These are phyloP conservation scores for Taxillus chinensis DNA, from an alignment of 164 flowering plant species.

Conservation along the genomic window DNA sequence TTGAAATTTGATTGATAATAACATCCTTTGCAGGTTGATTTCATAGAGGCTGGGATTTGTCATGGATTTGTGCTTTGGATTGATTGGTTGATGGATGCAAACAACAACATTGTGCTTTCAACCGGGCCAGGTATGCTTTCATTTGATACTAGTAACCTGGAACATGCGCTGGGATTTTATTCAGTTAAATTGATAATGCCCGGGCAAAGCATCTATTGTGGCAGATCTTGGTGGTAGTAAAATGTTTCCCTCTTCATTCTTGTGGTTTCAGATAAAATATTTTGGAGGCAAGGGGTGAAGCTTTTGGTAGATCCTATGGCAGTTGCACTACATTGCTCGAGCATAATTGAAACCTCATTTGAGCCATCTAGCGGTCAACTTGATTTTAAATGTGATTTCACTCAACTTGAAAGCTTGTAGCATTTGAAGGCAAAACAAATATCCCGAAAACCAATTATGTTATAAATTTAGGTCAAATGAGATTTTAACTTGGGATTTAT, in stretches of 20 bases:
- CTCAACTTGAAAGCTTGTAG: background rate
- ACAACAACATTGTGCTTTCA: slow-evolving; percentile 36
- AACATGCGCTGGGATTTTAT: too few species aligned
- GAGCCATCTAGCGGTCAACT: slow-evolving; percentile 62
- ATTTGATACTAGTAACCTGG: background rate
- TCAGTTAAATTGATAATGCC: too few species aligned
- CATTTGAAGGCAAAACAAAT: too few species aligned
- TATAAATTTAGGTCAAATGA: too few species aligned
- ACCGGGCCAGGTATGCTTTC: slow-evolving; percentile 69
- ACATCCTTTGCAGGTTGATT: slow-evolving; percentile 36
- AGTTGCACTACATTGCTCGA: slow-evolving; percentile 18
- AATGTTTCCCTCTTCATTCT: background rate
- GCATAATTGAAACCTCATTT: slow-evolving; percentile 46
- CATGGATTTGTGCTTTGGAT: slow-evolving; percentile 94
- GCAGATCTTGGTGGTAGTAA: too few species aligned
- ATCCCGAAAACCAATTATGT: too few species aligned
- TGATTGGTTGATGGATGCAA: slow-evolving; percentile 79
- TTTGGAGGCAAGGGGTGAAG: slow-evolving; percentile 92
- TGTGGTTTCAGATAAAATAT: slow-evolving; percentile 42
- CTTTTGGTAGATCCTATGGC: slow-evolving; percentile 52
- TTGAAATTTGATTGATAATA: too few species aligned
- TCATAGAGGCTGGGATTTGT: slow-evolving; percentile 52
- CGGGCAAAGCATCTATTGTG: too few species aligned
- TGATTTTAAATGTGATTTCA: slow-evolving; percentile 26
- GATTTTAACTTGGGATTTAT: too few species aligned